Conservation (phyloP, 2,329 filamentous ascomycete genomes). For the Cladorrhinum sp. region DNA sequence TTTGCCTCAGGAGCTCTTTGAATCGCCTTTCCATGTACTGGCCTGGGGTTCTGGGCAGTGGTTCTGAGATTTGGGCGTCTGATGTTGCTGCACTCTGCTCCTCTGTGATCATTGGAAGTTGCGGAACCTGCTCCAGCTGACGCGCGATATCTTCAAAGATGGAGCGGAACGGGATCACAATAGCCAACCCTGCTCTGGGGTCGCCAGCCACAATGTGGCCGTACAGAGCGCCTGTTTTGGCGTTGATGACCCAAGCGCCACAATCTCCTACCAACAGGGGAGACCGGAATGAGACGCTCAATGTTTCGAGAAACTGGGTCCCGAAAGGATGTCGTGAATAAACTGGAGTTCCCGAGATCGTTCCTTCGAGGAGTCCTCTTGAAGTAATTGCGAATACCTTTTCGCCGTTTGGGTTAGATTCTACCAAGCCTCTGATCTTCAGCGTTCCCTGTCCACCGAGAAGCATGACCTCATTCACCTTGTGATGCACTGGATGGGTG, state of each 20-base stretch:
- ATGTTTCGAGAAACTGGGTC: background rate
- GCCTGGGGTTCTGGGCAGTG: background rate
- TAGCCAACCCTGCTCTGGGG: background rate
- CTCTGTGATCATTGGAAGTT: too few relatives aligned
- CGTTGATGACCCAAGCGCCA: conserved; percentile 2
- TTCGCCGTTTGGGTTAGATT: background rate
- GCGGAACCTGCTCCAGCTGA: background rate
- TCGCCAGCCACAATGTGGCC: conserved; percentile 5
- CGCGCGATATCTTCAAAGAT: conserved; percentile 1
- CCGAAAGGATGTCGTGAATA: conserved; percentile 2
- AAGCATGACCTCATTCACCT: background rate
- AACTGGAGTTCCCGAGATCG: background rate
- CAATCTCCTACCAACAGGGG: conserved; percentile 5
- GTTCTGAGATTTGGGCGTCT: too few relatives aligned
- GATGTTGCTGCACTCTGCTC: too few relatives aligned
- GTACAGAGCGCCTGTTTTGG: background rate
- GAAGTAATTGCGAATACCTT: background rate
- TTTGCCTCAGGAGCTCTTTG: background rate
- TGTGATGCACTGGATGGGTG: background rate
- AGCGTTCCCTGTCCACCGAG: background rate
- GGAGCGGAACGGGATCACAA: background rate
- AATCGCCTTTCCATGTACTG: background rate
- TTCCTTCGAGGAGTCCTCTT: background rate
- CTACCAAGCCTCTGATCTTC: background rate
- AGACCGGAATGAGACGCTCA: background rate